phyloP scores from a whole-genome alignment of 768 basidiomycete genomes.

The Mycena vulgaris region DNA sequence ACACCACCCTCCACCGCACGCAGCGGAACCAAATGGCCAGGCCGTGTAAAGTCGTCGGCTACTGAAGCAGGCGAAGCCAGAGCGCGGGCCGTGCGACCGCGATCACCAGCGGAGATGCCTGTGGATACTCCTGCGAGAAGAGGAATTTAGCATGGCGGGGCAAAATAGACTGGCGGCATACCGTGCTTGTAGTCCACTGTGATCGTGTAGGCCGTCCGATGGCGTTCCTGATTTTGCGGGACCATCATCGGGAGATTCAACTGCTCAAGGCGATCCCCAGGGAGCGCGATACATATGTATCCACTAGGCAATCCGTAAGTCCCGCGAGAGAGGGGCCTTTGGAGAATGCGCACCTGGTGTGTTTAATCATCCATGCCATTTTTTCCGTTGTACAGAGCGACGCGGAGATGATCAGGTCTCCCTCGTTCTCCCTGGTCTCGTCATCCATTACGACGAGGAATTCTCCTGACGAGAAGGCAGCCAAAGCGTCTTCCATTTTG shows the following conservation, averaged over 20 bases:
- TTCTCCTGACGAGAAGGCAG: conserved; percentile 83
- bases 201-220: conserved; percentile 95
- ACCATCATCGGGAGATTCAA: conserved; percentile 96
- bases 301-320: conserved; percentile 68
- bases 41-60: conserved; percentile 86
- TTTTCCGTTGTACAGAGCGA: conserved; percentile 90
- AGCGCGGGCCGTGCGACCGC: conserved; percentile 88
- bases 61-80: conserved; percentile 74
- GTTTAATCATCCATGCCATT: conserved; percentile 99
- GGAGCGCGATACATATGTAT: conserved; percentile 92
- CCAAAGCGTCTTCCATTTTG: conserved; percentile 83
- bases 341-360: conserved; percentile 81
- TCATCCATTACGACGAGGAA: conserved; percentile 99
- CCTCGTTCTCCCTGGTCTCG: conserved; percentile 96
- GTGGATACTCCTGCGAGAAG: conserved; percentile 83
- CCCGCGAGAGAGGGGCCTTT: conserved; percentile 19
- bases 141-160: neutral
- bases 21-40: conserved; percentile 96
- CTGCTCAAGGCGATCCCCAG: conserved; percentile 79
- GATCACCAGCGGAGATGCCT: conserved; percentile 97
- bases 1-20: conserved; percentile 91
- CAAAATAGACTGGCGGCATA: conserved; percentile 46
- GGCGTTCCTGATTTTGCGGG: conserved; percentile 89
- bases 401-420: conserved; percentile 94
- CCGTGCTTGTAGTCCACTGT: conserved; percentile 96